Evolutionary conservation across 2,329 filamentous ascomycete species (phyloP).

Genomic region (Sporothrix brunneoviolacea): DNA sequence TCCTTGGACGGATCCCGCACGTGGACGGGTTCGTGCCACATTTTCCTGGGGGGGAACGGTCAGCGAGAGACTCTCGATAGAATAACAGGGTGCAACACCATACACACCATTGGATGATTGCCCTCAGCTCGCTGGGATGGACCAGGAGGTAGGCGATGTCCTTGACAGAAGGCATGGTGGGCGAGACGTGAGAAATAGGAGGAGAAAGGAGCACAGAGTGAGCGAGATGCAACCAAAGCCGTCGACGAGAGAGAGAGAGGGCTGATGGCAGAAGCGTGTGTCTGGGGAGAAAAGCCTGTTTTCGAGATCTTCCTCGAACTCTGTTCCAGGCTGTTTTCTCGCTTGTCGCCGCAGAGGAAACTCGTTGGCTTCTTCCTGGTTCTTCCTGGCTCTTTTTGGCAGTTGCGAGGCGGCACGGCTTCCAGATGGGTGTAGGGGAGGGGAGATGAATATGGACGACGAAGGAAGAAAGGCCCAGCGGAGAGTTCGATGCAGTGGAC

Average conservation of each 20-base stretch:
- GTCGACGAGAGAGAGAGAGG: not conserved
- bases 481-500: too few relatives aligned
- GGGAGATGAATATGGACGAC: too few relatives aligned
- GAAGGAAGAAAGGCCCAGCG: too few relatives aligned
- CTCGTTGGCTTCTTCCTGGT: not conserved
- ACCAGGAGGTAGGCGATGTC: slow-evolving; percentile 63
- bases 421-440: too few relatives aligned
- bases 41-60: slow-evolving; percentile 72
- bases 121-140: slow-evolving; percentile 71
- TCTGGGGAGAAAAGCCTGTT: not conserved
- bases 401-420: too few relatives aligned
- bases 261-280: not conserved
- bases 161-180: slow-evolving; percentile 46
- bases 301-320: too few relatives aligned
- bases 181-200: slow-evolving; percentile 5
- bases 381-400: too few relatives aligned
- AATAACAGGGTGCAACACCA: not conserved
- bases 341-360: too few relatives aligned
- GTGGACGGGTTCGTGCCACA: slow-evolving; percentile 95
- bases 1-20: slow-evolving; percentile 72
- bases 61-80: too few relatives aligned
- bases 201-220: not conserved
- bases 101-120: slow-evolving; percentile 80
- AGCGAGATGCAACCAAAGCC: not conserved
- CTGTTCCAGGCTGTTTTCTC: too few relatives aligned